Conservation (phyloP, 192 early-diverging fungal genomes). For the Dissophora ornata region DNA sequence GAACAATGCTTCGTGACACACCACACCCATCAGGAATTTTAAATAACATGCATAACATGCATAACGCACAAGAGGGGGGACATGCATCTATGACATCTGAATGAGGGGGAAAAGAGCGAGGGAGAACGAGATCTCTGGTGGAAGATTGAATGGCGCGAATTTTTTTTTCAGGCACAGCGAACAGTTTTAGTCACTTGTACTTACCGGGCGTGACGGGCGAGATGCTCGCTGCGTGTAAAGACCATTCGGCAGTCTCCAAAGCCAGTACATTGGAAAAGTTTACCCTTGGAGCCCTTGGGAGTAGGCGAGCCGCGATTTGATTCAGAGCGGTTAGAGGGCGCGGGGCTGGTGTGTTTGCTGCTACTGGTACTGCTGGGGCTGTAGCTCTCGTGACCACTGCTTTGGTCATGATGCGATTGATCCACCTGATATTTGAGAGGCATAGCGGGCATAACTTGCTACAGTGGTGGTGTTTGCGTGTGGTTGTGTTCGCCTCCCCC, state of each 20-base stretch:
- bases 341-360: constrained; percentile 48
- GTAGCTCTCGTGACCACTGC: constrained; percentile 9
- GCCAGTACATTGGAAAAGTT: constrained; percentile 50
- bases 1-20: no score
- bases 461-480: no score
- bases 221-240: constrained; percentile 51
- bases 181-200: background rate
- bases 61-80: background rate
- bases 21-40: no score
- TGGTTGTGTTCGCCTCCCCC: no score
- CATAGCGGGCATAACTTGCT: constrained; percentile 20
- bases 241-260: constrained; percentile 56
- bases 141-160: background rate
- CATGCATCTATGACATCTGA: no score
- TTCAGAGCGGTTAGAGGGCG: constrained; percentile 35
- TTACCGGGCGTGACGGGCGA: constrained; percentile 50
- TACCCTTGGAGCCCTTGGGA: constrained; percentile 29
- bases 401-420: constrained; percentile 14
- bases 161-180: constrained; percentile 4
- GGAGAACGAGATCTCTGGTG: no score
- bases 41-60: constrained; percentile 1
- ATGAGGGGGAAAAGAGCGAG: no score
- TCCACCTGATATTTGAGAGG: constrained; percentile 23
- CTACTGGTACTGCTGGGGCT: constrained; percentile 20
- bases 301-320: constrained; percentile 28